Conservation (phyloP, 495 filamentous ascomycete species). For the Aspergillus hancockii region DNA sequence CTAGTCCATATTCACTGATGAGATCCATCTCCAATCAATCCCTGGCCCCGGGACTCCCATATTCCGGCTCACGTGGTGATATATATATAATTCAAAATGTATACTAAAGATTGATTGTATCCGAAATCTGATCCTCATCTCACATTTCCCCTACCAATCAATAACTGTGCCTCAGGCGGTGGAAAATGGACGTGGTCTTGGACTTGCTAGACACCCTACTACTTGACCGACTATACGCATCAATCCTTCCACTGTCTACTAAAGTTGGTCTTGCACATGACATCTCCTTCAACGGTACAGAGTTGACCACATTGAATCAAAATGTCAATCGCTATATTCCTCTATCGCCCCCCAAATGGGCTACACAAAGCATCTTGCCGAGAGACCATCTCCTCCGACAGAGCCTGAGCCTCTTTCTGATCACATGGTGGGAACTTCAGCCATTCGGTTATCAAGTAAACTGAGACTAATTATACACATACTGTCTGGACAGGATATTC, state of each 20-base stretch:
- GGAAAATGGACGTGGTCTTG: conserved; percentile 78
- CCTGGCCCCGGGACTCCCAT: background rate
- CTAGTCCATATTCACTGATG: background rate
- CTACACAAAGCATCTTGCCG: conserved; percentile 68
- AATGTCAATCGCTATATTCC: conserved; percentile 39
- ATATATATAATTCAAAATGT: background rate
- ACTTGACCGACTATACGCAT: conserved; percentile 73
- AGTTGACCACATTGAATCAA: conserved; percentile 36
- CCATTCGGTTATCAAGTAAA: background rate
- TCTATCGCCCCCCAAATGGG: conserved; percentile 64
- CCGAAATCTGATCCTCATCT: background rate
- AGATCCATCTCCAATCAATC: background rate
- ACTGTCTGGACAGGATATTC: conserved; percentile 32
- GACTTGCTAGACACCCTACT: conserved; percentile 75
- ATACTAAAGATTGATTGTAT: background rate
- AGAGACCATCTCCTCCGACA: conserved; percentile 75
- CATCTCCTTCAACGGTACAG: conserved; percentile 43
- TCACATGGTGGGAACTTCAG: conserved; percentile 63
- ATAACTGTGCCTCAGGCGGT: background rate
- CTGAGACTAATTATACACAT: background rate
- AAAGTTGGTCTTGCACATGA: background rate
- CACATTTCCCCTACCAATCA: background rate
- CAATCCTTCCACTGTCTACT: conserved; percentile 48
- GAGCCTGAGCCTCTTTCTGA: conserved; percentile 63
- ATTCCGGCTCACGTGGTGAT: conserved; percentile 4